Evolutionary conservation across 768 basidiomycete species (phyloP), one percentile per base, ranked within the genome.

Genomic region (Russula dissimulans): DNA sequence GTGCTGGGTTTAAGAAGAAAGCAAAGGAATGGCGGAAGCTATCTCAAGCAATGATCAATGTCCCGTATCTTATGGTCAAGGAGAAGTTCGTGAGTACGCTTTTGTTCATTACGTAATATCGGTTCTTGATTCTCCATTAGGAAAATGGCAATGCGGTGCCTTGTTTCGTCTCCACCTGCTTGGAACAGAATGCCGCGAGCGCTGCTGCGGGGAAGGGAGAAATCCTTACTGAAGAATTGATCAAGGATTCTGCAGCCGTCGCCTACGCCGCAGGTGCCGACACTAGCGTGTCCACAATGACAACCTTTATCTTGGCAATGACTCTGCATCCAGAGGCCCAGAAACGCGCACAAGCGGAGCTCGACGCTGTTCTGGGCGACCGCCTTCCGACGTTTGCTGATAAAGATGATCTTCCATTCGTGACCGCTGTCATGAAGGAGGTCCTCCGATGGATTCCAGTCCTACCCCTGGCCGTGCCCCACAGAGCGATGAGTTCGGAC

Each of bases 231-330:
- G 61, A 63, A 39, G 48, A 63, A 42, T 15, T 63, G 54, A 63
- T 65, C 32, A 63, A 63, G 49, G 61, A 63, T 51, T 59, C 61
- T 14, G 61, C 64, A 4, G 61, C 61, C 6, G 64, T 63, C 7
- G 44, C 63, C 12, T 64, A 64, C 31, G 60, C 63, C 3, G 63
- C 63, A 9, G 61, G 63, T 12, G 63, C 63, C 22, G 61, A 64
- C 15, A 64, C 63, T 5, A 61, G 39, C 26, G 56, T 60, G 18
- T 61, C 64, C 32, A 65, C 65, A 14, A 29, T 65, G 46, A 54
- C 56, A 7, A 56, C 59, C 29, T 69, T 69, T 54, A 45, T 69
- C 36, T 63, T 66, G 11, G 65, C 65, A 10, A 69, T 69, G 67
- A 61, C 61, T 9, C 43, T 64, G n/a, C 62, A 62, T 26, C 68